Evolutionary conservation across 306 rosid genomes (phyloP), one percentile per base, ranked within the genome.

Genomic region (Arachis stenosperma): DNA sequence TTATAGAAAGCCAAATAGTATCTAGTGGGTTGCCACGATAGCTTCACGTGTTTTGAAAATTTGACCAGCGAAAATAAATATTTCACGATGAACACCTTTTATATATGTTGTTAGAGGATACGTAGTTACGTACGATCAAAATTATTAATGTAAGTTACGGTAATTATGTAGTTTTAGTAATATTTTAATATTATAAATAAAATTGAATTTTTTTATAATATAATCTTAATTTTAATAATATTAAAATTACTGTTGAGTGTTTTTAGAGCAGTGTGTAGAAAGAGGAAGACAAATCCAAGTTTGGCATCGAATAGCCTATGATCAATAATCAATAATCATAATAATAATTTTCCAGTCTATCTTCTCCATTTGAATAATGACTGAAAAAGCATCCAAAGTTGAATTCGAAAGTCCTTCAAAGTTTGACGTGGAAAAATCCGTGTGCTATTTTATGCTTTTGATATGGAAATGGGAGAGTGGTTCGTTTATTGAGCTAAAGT

Each of bases 21-120:
- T 48, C 54, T 63, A 65, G 13, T 41, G 39, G 46, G 9, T 76
- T 68, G 60, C 36, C 60, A 44, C 3, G 3, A 36, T 3, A 37
- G 78, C 30, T 46, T 43, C 81, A 60, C 81, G 68, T 79, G 75
- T 65, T 61, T 75, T 83, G 86, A 79, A 75, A 67, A 9, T 39
- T 66, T 71, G 81, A 79, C 79, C 70, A 13, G n/a, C 52, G 56
- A 71, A 79, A 70, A 37, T 12, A 10, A 50, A 6, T 0, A 11
- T 17, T 65, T 68, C 14, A 58, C 63, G 14, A 30, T 4, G 51
- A 30, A 57, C 55, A 22, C 27, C 5, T 29, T 2, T 30, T 30
- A 43, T 67, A 0, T 3, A 5, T 6, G 42, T 33, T 2, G 37
- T 33, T 33, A 2, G 37, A 33, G 17, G 17, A 17, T 17, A 17